Percentiles rank a stretch among this genome's conserved stretches.
phyloP scores from a whole-genome alignment of 2,329 filamentous ascomycete genomes.

The Zarea fungicola region DNA sequence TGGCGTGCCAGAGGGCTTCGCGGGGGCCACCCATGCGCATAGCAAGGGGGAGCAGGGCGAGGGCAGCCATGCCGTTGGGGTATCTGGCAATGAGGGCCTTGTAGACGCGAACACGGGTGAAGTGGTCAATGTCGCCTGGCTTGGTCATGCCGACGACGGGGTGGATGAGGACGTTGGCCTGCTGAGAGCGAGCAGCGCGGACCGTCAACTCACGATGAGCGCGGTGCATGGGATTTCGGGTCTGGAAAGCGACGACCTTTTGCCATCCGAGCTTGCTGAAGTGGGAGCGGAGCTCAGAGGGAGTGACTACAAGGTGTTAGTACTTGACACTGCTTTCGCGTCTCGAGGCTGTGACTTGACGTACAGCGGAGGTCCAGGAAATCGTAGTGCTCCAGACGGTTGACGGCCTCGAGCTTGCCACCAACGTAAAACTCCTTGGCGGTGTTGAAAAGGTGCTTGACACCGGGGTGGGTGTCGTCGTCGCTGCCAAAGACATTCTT shows the following conservation, averaged over 20 bases:
- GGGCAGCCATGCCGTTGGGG: constrained; percentile 97
- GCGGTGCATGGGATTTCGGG: constrained; percentile 97
- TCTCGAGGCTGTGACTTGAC: constrained; percentile 24
- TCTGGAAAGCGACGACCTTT: constrained; percentile 98
- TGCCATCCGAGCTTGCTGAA: constrained; percentile 99
- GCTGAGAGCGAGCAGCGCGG: constrained; percentile 87
- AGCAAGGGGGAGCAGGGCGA: constrained; percentile 88
- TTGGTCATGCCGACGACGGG: constrained; percentile 98
- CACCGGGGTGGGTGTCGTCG: constrained; percentile 83
- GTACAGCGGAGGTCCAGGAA: constrained; percentile 92
- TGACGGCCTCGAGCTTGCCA: constrained; percentile 92
- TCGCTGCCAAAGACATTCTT: constrained; percentile 90
- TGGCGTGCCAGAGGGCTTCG: constrained; percentile 99
- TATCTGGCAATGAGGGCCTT: constrained; percentile 94
- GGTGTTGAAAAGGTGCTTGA: constrained; percentile 80
- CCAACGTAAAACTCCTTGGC: constrained; percentile 88
- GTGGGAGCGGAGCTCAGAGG: constrained; percentile 88
- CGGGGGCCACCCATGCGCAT: constrained; percentile 99
- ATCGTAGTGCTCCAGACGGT: constrained; percentile 96
- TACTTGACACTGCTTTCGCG: neutral
- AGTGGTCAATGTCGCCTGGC: constrained; percentile 99
- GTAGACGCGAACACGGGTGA: constrained; percentile 98
- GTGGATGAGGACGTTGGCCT: constrained; percentile 98
- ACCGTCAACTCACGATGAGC: constrained; percentile 97
- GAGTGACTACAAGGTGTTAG: constrained; percentile 66